Evolutionary conservation across 2,329 filamentous ascomycete species (phyloP), one percentile per base, ranked within the genome.

Genomic region (Fusarium lateritium): DNA sequence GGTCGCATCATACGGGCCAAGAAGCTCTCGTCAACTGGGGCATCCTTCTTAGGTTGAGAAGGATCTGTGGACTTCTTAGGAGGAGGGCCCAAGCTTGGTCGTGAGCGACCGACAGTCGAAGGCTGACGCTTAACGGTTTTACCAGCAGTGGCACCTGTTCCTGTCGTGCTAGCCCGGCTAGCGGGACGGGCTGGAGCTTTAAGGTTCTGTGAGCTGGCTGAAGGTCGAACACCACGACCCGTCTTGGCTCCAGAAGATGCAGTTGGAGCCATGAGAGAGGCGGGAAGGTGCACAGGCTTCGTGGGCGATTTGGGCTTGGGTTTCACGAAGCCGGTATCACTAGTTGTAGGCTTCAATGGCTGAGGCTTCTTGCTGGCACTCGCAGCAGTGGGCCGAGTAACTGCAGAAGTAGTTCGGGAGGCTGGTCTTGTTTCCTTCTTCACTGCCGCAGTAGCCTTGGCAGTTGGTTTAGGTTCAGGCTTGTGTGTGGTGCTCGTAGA

Each of bases 1-100:
- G 92, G 92, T 40, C 92, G 84, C 88, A 91, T 94, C 92, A 94
- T 94, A 53, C 92, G 88, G n/a, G 91, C 91, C 26, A 94, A 81
- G 79, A 94, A 94, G 15, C 88, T 80, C 69, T 92, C 90, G 67
- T 93, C 90, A 2, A 91, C 83, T 19, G 86, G 85, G 46, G 83
- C 83, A 26, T 86, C 82, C 63, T 84, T 83, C 71, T 85, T 85
- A 8, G 85, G 80, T 11, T 83, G 76, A 15, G 62, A 21, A 1
- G 55, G 56, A 17, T 69, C 56, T 5, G 68, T 24, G 5, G 62
- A 39, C 68, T 86, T 89, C 78, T 88, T 90, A 4, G 88, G 86
- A 9, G 88, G 87, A 4, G 83, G 86, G 3, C 87, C 88, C 19
- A 90, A 69, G 70, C 87, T 88, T 5, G 86, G 85, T 43, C 85